Conservation (phyloP, 257 asterid species). For the Ophiorrhiza pumila region DNA sequence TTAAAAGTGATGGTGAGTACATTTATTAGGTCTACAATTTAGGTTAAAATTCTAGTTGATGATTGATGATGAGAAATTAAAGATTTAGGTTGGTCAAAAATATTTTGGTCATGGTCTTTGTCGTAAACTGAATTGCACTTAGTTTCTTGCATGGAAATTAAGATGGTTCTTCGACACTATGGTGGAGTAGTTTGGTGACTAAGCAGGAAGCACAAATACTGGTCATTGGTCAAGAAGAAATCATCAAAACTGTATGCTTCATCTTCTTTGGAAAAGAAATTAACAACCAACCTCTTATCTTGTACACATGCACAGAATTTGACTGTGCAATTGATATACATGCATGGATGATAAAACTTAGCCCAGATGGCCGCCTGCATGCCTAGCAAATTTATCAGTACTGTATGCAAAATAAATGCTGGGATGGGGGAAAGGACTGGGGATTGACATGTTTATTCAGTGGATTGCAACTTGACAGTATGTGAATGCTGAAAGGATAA, state of each 20-base stretch:
- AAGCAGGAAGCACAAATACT: neutral
- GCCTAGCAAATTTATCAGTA: neutral
- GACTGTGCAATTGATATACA: neutral
- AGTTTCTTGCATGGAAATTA: neutral
- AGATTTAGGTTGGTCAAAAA: conserved; percentile 19
- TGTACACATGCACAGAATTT: too few relatives aligned
- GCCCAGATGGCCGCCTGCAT: neutral
- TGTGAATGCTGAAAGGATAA: neutral
- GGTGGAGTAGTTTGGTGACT: too few relatives aligned
- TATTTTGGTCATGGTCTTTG: conserved; percentile 35
- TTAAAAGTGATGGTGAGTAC: too few relatives aligned
- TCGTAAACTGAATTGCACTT: conserved; percentile 16
- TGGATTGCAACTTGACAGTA: neutral
- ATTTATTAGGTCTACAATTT: conserved; percentile 43
- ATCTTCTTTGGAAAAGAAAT: neutral
- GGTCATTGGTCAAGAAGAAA: conserved; percentile 1
- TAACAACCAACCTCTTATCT: neutral
- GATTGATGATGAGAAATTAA: conserved; percentile 17
- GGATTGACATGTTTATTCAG: neutral
- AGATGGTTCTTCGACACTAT: neutral
- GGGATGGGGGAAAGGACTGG: neutral
- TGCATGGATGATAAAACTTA: too few relatives aligned
- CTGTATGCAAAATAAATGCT: conserved; percentile 16
- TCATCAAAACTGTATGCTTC: neutral
- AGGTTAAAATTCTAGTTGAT: conserved; percentile 22